Percentiles rank a stretch among this genome's conserved stretches.
These are phyloP conservation scores for Colletotrichum lupini DNA, from an alignment of 2,329 filamentous ascomycete species.

Conservation along the genomic window DNA sequence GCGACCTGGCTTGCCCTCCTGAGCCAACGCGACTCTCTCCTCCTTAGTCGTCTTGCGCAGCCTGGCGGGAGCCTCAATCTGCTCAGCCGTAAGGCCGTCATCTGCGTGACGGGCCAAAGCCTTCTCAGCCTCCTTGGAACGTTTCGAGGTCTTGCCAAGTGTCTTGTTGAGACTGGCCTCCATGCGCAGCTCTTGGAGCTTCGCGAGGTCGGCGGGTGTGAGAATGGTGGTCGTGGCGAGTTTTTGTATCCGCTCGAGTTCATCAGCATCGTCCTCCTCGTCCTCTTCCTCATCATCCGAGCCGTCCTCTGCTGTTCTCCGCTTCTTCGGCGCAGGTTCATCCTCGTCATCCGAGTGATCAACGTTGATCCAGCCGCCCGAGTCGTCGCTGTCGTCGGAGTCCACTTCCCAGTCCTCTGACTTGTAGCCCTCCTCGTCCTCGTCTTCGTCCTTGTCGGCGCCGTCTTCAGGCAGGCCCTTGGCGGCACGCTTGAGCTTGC, in stretches of 20 bases:
- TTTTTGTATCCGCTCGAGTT: slow-evolving; percentile 68
- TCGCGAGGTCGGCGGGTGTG: slow-evolving; percentile 94
- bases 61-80: slow-evolving; percentile 88
- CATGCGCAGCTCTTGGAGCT: slow-evolving; percentile 87
- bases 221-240: slow-evolving; percentile 94
- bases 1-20: slow-evolving; percentile 82
- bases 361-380: slow-evolving; percentile 94
- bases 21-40: slow-evolving; percentile 85
- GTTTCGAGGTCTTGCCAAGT: slow-evolving; percentile 50
- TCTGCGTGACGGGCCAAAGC: slow-evolving; percentile 76
- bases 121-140: slow-evolving; percentile 59
- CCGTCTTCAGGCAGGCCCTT: slow-evolving; percentile 74
- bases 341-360: slow-evolving; percentile 86
- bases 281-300: slow-evolving; percentile 45
- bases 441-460: slow-evolving; percentile 67
- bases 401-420: slow-evolving; percentile 71
- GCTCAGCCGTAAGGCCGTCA: slow-evolving; percentile 88
- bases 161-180: slow-evolving; percentile 77
- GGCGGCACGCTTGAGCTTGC: slow-evolving; percentile 76
- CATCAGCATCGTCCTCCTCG: slow-evolving; percentile 56
- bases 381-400: slow-evolving; percentile 72
- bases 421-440: slow-evolving; percentile 68
- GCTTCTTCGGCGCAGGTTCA: slow-evolving; percentile 66
- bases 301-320: slow-evolving; percentile 42
- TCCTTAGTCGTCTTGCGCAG: slow-evolving; percentile 90